phyloP scores from a whole-genome alignment of 305 asterid genomes.

The Fraxinus floribunda region DNA sequence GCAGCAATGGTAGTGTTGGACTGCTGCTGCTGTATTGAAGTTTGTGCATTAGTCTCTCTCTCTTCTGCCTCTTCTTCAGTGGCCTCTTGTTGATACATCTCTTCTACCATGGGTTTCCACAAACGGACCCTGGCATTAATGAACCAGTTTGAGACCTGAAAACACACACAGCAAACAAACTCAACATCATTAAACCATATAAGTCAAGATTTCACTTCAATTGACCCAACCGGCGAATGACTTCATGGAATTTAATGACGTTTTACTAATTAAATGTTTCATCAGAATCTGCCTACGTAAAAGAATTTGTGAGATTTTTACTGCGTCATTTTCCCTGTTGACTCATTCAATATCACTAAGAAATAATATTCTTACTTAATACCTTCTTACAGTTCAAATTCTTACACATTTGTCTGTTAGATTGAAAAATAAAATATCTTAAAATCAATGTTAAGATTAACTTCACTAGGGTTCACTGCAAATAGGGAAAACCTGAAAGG shows the following conservation, averaged over 20 bases:
- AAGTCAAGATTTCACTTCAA: constrained; percentile 2
- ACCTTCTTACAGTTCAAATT: background rate
- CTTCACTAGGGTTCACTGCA: background rate
- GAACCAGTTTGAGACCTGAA: constrained; percentile 98
- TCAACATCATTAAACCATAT: background rate
- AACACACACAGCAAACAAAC: background rate
- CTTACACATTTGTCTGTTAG: background rate
- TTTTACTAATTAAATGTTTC: background rate
- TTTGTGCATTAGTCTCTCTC: constrained; percentile 50
- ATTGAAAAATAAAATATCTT: background rate
- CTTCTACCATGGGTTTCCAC: constrained; percentile 99
- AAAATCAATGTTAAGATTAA: background rate
- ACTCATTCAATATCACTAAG: background rate
- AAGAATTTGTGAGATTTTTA: background rate
- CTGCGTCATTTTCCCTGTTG: background rate
- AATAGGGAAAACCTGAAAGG: background rate
- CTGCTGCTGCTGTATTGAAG: constrained; percentile 38
- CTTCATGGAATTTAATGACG: background rate
- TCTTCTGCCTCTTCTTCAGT: constrained; percentile 53
- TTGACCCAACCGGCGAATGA: background rate
- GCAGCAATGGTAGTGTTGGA: constrained; percentile 20
- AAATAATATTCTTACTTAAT: background rate
- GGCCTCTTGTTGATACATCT: constrained; percentile 94
- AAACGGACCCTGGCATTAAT: constrained; percentile 97
- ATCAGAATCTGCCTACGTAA: background rate